Base-by-base conservation (phyloP, 2,329 filamentous ascomycete species). In the Hypoxylon sp. region DNA sequence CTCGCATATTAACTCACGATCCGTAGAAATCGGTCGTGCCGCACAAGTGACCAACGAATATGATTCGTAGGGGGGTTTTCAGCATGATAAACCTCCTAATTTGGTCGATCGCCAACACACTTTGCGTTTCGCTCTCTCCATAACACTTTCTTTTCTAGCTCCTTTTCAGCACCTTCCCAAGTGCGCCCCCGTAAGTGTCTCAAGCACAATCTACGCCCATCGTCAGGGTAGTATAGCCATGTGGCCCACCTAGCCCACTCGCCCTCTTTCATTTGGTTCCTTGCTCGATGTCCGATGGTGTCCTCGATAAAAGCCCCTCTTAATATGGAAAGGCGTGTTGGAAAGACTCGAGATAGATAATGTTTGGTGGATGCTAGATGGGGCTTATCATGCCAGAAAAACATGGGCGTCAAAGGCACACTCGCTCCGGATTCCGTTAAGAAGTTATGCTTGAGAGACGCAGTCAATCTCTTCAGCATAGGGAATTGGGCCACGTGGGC, bases 311-410 rank as follows among this genome's bases (percentile, higher is more conserved):
- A 88, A 5, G 82, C 83, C 0, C 86, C 86, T 0, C 85, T 78
- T 3, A 81, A 75, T 69, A 88, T 81, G 1, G 86, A 83, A 14
- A 86, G 72, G 1, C 85, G 79, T 0, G 79, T 82, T 0, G 85
- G 81, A 52, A 87, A 88, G 1, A 87, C 81, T 0, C 81, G 78
- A 0, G 76, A 71, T 0, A 87, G 78, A 60, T 88, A 88, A 68
- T 88, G 86, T 1, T 76, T 69, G 0, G 79, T 82, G 2, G 80
- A 82, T 0, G 82, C 85, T 2, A 88, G 65, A 61, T 88, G 86
- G 0, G 86, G 85, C 69, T 88, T 88, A 65, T 88, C 86, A 60
- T 87, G 85, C 86, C 86, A 88, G 71, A 87, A 86, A 76, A 87
- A 88, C 59, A 88, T 79, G 0, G 86, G 86, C 0, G 86, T 87